Conservation (phyloP, 2,329 filamentous ascomycete species). For the Calonectria pseudoturangicola region DNA sequence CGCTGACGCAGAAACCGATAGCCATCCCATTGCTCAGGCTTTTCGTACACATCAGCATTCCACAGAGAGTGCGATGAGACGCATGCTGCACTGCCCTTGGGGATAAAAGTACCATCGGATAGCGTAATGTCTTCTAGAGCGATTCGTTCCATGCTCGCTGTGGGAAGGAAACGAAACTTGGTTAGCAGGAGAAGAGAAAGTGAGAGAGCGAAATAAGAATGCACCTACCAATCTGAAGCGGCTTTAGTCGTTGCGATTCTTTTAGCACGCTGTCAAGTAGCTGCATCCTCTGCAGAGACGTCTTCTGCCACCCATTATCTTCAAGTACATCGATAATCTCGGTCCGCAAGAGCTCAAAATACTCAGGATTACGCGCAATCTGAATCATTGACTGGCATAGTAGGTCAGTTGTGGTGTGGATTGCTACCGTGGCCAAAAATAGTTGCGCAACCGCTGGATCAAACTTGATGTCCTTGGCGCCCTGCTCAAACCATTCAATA, state of each 20-base stretch:
- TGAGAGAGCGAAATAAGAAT: too few relatives aligned
- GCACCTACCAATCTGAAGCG: constrained; percentile 16
- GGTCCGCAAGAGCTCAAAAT: constrained; percentile 1
- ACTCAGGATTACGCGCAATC: constrained; percentile 8
- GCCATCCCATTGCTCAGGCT: constrained; percentile 53
- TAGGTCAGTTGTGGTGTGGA: constrained; percentile 19
- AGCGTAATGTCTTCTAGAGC: constrained; percentile 28
- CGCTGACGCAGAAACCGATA: constrained; percentile 56
- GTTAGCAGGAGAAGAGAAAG: background rate
- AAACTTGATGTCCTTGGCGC: background rate
- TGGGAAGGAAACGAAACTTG: too few relatives aligned
- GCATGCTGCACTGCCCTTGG: constrained; percentile 3
- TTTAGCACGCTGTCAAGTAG: constrained; percentile 26
- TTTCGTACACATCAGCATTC: constrained; percentile 50
- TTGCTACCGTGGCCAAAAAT: constrained; percentile 23
- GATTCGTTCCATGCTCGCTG: constrained; percentile 25
- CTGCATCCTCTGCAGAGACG: constrained; percentile 20
- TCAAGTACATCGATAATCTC: constrained; percentile 2
- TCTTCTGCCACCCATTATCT: constrained; percentile 23
- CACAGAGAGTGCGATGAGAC: constrained; percentile 40
- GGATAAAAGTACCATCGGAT: constrained; percentile 29
- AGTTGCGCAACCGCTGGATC: constrained; percentile 24
- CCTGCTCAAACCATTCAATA: constrained; percentile 30
- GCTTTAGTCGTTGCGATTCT: constrained; percentile 30
- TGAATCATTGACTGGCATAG: constrained; percentile 21